Conservation (phyloP, 2,329 filamentous ascomycete genomes). For the Pyricularia sp. region DNA sequence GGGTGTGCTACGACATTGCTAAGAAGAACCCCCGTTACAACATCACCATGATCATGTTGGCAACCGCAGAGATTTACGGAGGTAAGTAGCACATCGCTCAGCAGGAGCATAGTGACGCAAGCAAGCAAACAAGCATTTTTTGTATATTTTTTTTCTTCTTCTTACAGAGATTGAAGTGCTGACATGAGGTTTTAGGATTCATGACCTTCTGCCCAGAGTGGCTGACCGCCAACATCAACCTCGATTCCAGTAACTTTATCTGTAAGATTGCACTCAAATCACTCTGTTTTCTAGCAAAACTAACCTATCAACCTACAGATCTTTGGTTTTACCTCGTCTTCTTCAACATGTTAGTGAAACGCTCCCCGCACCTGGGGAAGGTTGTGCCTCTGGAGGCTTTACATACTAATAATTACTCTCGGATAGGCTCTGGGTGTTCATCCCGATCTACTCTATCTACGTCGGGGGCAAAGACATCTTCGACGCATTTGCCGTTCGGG, state of each 20-base stretch:
- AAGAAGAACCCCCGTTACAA: constrained; percentile 44
- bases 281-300: not conserved
- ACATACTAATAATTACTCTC: not conserved
- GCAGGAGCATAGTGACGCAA: not conserved
- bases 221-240: constrained; percentile 51
- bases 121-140: not conserved
- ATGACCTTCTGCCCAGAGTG: constrained; percentile 66
- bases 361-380: not conserved
- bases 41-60: constrained; percentile 55
- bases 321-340: constrained; percentile 59
- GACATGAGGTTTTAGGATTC: constrained; percentile 24
- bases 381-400: not conserved
- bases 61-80: constrained; percentile 58
- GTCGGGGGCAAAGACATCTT: constrained; percentile 45
- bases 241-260: constrained; percentile 59
- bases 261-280: constrained; percentile 15
- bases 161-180: constrained; percentile 32
- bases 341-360: constrained; percentile 42
- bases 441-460: constrained; percentile 51
- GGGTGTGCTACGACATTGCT: constrained; percentile 51
- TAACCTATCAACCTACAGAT: constrained; percentile 16
- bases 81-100: constrained; percentile 28
- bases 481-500: constrained; percentile 37
- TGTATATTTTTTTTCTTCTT: too few relatives aligned
- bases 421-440: constrained; percentile 47